Percentiles rank a stretch among this genome's conserved stretches.
These are phyloP conservation scores for Hypoxylon trugodes DNA, from an alignment of 495 filamentous ascomycete genomes.

Conservation along the genomic window DNA sequence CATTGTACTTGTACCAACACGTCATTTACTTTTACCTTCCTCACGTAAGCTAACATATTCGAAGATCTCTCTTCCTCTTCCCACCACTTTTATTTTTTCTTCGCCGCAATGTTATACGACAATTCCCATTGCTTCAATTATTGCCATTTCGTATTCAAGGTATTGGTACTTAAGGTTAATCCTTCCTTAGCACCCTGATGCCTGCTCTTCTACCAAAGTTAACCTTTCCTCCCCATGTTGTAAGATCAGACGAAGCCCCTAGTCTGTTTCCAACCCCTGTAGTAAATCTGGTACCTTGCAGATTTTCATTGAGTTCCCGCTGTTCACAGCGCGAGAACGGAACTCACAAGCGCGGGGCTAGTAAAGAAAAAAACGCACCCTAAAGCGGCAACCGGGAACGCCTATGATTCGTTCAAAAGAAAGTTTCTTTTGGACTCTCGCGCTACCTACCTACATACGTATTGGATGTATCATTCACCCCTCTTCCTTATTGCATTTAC, in stretches of 20 bases:
- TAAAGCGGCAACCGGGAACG: conserved; percentile 25
- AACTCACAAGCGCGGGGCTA: conserved; percentile 34
- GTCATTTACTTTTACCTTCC: conserved; percentile 18
- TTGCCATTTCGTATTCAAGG: background rate
- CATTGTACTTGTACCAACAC: conserved; percentile 14
- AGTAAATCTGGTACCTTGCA: conserved; percentile 52
- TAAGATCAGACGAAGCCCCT: conserved; percentile 33
- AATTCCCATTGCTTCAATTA: conserved; percentile 1
- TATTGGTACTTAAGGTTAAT: too few species aligned
- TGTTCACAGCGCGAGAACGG: conserved; percentile 1
- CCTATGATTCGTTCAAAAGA: conserved; percentile 26
- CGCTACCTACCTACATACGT: background rate
- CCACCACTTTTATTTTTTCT: background rate
- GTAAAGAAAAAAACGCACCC: conserved; percentile 12
- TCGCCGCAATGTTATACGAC: background rate
- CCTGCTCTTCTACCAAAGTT: background rate
- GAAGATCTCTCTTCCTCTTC: background rate
- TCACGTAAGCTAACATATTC: conserved; percentile 1
- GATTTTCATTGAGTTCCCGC: conserved; percentile 34
- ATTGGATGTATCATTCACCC: too few species aligned
- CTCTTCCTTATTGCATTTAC: conserved; percentile 3
- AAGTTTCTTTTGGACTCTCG: background rate
- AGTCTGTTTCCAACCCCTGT: conserved; percentile 45
- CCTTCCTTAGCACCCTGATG: background rate
- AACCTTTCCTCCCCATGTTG: conserved; percentile 1